phyloP scores from a whole-genome alignment of 495 filamentous ascomycete species.

The Penicillium ochrochloron region DNA sequence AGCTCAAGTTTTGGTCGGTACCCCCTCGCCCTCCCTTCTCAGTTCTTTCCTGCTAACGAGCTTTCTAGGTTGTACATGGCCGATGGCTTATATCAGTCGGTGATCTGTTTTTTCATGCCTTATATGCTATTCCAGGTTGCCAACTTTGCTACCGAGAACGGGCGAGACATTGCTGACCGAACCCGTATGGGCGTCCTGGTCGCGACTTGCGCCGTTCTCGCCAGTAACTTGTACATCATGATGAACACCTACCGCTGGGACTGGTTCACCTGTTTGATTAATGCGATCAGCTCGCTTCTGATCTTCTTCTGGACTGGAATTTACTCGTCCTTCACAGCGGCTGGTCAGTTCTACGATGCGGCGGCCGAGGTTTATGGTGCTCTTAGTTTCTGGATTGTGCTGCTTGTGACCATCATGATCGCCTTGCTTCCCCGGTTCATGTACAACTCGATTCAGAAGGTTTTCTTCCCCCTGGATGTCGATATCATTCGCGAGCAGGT shows the following conservation, averaged over 20 bases:
- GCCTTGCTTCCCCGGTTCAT: conserved; percentile 85
- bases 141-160: conserved; percentile 67
- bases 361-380: conserved; percentile 79
- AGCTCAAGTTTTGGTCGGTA: conserved; percentile 90
- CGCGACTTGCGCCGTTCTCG: conserved; percentile 73
- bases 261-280: conserved; percentile 86
- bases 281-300: conserved; percentile 78
- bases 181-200: conserved; percentile 84
- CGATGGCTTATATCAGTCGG: conserved; percentile 93
- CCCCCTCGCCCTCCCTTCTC: conserved; percentile 1
- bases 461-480: conserved; percentile 88
- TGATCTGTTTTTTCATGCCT: conserved; percentile 91
- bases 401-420: conserved; percentile 73
- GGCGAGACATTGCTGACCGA: conserved; percentile 73
- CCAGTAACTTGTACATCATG: conserved; percentile 90
- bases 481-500: conserved; percentile 97
- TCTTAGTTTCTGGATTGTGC: conserved; percentile 83
- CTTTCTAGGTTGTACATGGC: conserved; percentile 83
- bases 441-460: conserved; percentile 86
- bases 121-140: conserved; percentile 75
- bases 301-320: conserved; percentile 97
- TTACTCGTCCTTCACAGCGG: conserved; percentile 72
- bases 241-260: conserved; percentile 98
- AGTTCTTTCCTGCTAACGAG: conserved; percentile 20
- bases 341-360: conserved; percentile 75